Evolutionary conservation across 169 alveolate genomes (phyloP), one percentile per base, ranked within the genome.

Genomic region (Cryptosporidium viatorum): DNA sequence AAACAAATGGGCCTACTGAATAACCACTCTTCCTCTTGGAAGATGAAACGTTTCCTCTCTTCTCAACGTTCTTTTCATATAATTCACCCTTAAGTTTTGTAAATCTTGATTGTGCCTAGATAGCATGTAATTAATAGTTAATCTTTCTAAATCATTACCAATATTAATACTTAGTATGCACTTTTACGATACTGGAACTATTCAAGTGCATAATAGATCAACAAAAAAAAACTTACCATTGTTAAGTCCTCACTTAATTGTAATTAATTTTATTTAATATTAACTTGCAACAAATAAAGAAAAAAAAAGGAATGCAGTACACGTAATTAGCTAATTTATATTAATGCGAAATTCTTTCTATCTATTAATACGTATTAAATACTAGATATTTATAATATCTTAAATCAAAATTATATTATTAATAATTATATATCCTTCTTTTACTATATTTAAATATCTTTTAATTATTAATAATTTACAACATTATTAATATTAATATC

Each of bases 1-100:
- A 80, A 43, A 92, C 92, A 55, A 92, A 86, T 12, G 97, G 97
- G 10, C 96, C 96, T 7, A 94, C 97, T 1, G 95, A 94, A 59
- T 93, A 94, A 45, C 86, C 86, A 48, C 71, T 84, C 68, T 85
- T 84, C 67, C 21, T 55, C 84, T 70, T 91, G 8, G 68, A 51
- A 26, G 69, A 58, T 31, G 60, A 48, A 70, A 91, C 86, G 33
- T 62, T 75, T 39, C 95, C 95, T 16, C 93, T 65, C 71, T 75
- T 91, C 14, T 92, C 93, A 69, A 94, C 85, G 92, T 91, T 94
- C 87, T 84, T 69, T 69, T 94, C 95, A 74, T 91, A 94, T 41
- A 80, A 62, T 52, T 91, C 85, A 33, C 85, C 87, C 85, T 86
- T 93, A 60, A 87, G 89, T 31, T 91, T 91, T 69, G 89, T 73